Evolutionary conservation across 768 basidiomycete species (phyloP).

Genomic region (Tulasnella sp.): DNA sequence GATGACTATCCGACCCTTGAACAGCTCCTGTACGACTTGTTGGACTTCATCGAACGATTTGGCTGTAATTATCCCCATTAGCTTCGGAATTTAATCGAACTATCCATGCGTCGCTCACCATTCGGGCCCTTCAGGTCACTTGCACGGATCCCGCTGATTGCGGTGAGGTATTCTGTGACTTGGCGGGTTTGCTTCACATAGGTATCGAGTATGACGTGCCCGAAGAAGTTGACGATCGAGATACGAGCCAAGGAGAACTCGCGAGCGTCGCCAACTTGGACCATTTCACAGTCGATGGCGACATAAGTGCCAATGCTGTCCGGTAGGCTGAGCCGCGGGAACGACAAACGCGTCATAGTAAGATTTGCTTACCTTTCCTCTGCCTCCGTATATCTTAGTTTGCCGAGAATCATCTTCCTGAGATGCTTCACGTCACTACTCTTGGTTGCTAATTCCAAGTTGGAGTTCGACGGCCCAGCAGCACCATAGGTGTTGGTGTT

Average conservation of each 20-base stretch:
- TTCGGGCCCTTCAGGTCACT: slow-evolving; percentile 62
- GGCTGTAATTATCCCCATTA: slow-evolving; percentile 51
- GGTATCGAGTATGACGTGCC: slow-evolving; percentile 75
- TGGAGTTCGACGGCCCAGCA: slow-evolving; percentile 33
- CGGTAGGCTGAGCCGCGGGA: slow-evolving; percentile 22
- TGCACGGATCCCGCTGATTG: slow-evolving; percentile 81
- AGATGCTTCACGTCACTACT: slow-evolving; percentile 55
- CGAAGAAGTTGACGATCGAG: slow-evolving; percentile 87
- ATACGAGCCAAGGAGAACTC: slow-evolving; percentile 89
- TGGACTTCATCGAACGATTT: slow-evolving; percentile 80
- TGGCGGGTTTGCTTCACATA: slow-evolving; percentile 85
- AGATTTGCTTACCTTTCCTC: slow-evolving; percentile 46
- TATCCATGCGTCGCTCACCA: slow-evolving; percentile 49
- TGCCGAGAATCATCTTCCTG: slow-evolving; percentile 59
- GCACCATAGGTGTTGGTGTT: neutral
- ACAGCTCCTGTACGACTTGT: slow-evolving; percentile 69
- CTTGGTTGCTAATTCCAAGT: slow-evolving; percentile 45
- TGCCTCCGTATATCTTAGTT: slow-evolving; percentile 47
- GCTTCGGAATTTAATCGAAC: neutral
- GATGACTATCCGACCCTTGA: slow-evolving; percentile 78
- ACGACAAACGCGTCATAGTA: slow-evolving; percentile 20
- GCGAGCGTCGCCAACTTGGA: slow-evolving; percentile 79
- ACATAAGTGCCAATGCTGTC: slow-evolving; percentile 72
- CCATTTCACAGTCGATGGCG: slow-evolving; percentile 97
- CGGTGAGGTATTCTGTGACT: slow-evolving; percentile 91